Evolutionary conservation across 2,329 filamentous ascomycete species (phyloP).

Genomic region (Fusarium hostae): DNA sequence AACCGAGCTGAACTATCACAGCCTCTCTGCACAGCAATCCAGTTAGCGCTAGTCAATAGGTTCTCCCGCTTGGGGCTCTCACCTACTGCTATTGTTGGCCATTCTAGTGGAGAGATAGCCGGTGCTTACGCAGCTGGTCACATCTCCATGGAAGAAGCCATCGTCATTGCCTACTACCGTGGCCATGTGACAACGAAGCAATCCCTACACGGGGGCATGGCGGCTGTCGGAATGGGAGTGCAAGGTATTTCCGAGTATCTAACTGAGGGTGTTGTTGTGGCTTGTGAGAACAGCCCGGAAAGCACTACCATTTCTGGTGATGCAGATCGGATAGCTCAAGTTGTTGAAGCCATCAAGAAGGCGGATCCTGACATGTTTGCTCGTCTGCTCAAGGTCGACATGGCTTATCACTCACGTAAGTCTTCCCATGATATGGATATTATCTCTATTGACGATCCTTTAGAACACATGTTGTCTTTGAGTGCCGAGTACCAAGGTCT

Average conservation of each 20-base stretch:
- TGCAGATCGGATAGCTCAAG: not conserved
- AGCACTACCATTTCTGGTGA: slow-evolving; percentile 17
- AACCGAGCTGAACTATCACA: slow-evolving; percentile 7
- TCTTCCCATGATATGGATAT: not conserved
- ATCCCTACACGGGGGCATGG: not conserved
- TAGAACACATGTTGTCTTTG: slow-evolving; percentile 45
- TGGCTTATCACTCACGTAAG: slow-evolving; percentile 25
- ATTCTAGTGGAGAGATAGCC: slow-evolving; percentile 28
- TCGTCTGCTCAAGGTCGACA: not conserved
- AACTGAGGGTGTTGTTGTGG: not conserved
- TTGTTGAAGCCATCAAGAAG: not conserved
- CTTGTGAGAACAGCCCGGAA: slow-evolving; percentile 19
- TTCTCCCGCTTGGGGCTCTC: not conserved
- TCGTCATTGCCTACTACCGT: slow-evolving; percentile 5
- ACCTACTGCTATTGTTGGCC: not conserved
- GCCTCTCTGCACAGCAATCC: slow-evolving; percentile 18
- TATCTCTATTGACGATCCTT: not conserved
- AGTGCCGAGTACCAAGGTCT: not conserved
- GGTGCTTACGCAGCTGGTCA: slow-evolving; percentile 9
- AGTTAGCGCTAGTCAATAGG: slow-evolving; percentile 8
- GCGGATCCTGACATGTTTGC: slow-evolving; percentile 1
- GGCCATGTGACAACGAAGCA: slow-evolving; percentile 2
- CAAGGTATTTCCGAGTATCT: not conserved
- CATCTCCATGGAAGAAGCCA: slow-evolving; percentile 13
- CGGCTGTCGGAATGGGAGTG: slow-evolving; percentile 3